Evolutionary conservation across 176 grass and related monocot genomes (phyloP), one percentile per base, ranked within the genome.

Genomic region (Rhynchospora breviuscula): DNA sequence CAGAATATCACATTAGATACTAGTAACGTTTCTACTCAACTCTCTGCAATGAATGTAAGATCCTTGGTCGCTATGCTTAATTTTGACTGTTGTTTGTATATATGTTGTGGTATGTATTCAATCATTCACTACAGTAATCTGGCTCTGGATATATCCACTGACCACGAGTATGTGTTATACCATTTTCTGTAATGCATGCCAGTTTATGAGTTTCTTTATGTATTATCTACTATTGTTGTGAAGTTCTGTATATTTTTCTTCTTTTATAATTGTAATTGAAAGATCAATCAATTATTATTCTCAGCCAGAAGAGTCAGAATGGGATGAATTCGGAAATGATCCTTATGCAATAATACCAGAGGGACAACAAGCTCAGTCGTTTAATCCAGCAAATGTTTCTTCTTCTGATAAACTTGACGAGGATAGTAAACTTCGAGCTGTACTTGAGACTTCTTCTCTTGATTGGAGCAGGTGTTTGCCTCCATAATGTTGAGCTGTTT

Each of bases 271-370:
- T 78, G 21, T 78, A 33, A 78, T 78, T 78, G 73, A 78, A 78
- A 78, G 2, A 78, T 78, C 26, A 25, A 40, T 40, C 26, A 78
- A 82, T 87, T 87, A 1, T 87, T 88, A 81, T 58, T 84, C 87
- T 86, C 93, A 99, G 97, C 83, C 85, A 85, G 93, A 99, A 81
- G 97, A 99, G 91, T 96, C 88, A 81, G 93, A 99, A 69, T 99
- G 97, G 97, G 97, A 96, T 88, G 97, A 99, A 79, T 99, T 99
- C 65, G 97, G 97, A 51, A 96, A 93, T 5, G 91, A 88, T 63
- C 89, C 93, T 72, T 99, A 99, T 88, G 87, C 88, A 26, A 66
- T 66, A 49, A 65, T 92, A 86, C 88, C 86, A 78, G 91, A 95
- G 88, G 87, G 45, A 0, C 61, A 90, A 40, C 87, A 77, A 79